Evolutionary conservation across 2,329 filamentous ascomycete species (phyloP), one percentile per base, ranked within the genome.

Genomic region (Phialophora tarda): DNA sequence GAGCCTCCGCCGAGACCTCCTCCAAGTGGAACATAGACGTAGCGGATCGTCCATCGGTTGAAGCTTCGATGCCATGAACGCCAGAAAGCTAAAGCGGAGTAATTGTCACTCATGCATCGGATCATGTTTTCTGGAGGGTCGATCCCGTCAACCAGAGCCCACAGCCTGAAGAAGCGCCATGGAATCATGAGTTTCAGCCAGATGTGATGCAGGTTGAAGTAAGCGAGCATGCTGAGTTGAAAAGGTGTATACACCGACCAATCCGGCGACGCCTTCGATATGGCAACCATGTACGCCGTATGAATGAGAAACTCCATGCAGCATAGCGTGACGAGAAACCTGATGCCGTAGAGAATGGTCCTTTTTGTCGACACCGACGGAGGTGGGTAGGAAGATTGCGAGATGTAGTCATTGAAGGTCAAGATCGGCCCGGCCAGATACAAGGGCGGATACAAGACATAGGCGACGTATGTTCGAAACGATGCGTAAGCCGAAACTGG

Each of bases 71-170:
- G 95, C 96, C 96, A 99, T 34, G 88, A 89, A 69, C 95, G 91
- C 95, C 95, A 99, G 81, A 99, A 99, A 23, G 89, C 89, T 48
- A 93, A 85, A 0, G 92, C 90, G 70, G 90, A 93, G 82, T 93
- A 97, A 78, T 98, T 98, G 82, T 99, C 88, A 75, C 89, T 93
- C 80, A 97, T 92, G 79, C 96, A 99, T 72, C 95, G 91, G 62
- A 97, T 87, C 92, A 99, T 97, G 81, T 99, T 99, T 80, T 99
- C 95, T 0, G 95, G 94, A 0, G 95, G 92, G 75, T 99, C 95
- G 72, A 99, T 88, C 68, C 91, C 92, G 77, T 99, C 95, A 17
- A 93, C 76, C 3, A 99, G 85, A 0, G 92, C 85, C 95, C 95
- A 99, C n/a, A 99, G 87, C 4, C 96, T 91, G 86, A 98, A 98